These are phyloP conservation scores for Calcarisporium arbuscula DNA, from an alignment of 2,329 filamentous ascomycete genomes.

Conservation along the genomic window DNA sequence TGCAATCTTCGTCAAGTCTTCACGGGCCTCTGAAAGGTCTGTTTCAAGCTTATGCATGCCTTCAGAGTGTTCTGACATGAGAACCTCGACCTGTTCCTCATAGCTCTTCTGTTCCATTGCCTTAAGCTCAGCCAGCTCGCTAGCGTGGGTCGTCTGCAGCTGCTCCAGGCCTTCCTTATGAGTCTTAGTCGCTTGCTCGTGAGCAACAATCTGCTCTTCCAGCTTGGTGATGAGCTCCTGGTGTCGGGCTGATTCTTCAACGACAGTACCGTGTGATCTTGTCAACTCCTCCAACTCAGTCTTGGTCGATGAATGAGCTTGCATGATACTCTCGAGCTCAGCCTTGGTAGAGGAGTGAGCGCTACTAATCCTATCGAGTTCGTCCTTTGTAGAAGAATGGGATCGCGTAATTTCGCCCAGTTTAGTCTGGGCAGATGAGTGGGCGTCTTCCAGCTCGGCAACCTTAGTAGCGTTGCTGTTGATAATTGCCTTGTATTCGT, in stretches of 20 bases:
- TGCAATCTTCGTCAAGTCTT: constrained; percentile 59
- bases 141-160: constrained; percentile 43
- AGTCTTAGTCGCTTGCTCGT: constrained; percentile 51
- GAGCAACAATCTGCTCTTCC: constrained; percentile 52
- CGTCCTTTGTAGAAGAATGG: no score
- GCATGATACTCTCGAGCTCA: constrained; percentile 67
- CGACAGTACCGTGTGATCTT: constrained; percentile 48
- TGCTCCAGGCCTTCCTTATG: constrained; percentile 46
- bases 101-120: constrained; percentile 46
- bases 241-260: constrained; percentile 37
- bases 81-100: constrained; percentile 49
- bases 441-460: constrained; percentile 65
- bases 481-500: constrained; percentile 73
- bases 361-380: no score
- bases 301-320: constrained; percentile 60
- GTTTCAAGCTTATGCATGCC: constrained; percentile 49
- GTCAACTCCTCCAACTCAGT: constrained; percentile 62
- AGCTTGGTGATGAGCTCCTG: constrained; percentile 44
- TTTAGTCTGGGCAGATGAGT: constrained; percentile 58
- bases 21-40: constrained; percentile 59
- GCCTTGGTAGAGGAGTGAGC: constrained; percentile 60
- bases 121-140: constrained; percentile 44
- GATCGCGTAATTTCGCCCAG: constrained; percentile 60
- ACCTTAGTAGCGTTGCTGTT: constrained; percentile 63
- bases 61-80: constrained; percentile 56